Evolutionary conservation across 257 asterid species (phyloP), one percentile per base, ranked within the genome.

Genomic region (Gentiana straminea): DNA sequence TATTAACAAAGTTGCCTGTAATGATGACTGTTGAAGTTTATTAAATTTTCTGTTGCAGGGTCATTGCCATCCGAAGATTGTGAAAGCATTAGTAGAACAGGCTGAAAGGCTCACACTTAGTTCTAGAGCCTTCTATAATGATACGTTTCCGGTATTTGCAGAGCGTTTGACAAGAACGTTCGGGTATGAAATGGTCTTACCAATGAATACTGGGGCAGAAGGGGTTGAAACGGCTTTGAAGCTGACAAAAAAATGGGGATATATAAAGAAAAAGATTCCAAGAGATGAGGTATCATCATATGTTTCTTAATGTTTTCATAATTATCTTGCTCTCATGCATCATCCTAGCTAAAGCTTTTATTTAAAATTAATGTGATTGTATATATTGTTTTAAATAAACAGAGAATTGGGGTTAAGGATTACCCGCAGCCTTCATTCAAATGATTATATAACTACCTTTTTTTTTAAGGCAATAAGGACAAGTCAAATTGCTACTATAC

Each of bases 161-260:
- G 83, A 90, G 54, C 75, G 59, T 65, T 71, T 90, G 63, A 82
- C 96, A 66, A 71, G 64, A 78, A 80, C 84, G 81, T 82, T 91
- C 73, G 92, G 94, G 56, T 90, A 86, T 71, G 96, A 86, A 60
- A 86, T 84, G 98, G 94, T 84, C 46, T 80, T 90, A 55, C 96
- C 96, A 0, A 87, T 87, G 98, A 92, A 92, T 74, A 92, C 98
- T 24, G 98, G 97, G 13, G 98, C 93, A 24, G 98, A 92, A 81
- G 97, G 97, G 52, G 95, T 92, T 35, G 98, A 92, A 78, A 91
- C 98, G 48, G 97, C 97, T 8, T 61, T 91, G 76, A 91, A 87
- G 86, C 69, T 91, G 75, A 83, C 95, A 10, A 79, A 82, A 69
- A 92, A 92, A 67, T 92, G 98, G 98, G 98, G 98, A 52, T 83